A percentile compares a stretch with the other conserved stretches of the same genome.
Evolutionary conservation across 179 eudicot genomes (phyloP).

Genomic region (Pouteria campechiana): DNA sequence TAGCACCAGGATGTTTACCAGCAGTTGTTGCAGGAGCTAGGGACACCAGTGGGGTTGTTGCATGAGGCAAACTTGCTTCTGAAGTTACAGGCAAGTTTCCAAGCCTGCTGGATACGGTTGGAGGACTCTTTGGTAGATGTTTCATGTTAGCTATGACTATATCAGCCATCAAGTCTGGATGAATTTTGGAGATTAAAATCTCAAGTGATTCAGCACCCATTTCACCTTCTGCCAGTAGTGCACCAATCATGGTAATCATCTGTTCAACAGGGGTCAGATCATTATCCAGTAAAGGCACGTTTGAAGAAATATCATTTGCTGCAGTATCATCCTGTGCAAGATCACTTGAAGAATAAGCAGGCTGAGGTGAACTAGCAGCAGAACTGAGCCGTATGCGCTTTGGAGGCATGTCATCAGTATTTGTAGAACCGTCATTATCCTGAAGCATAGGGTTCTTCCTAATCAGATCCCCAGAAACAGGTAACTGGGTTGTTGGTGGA

Average conservation of each 20-base stretch:
- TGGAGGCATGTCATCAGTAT: slow-evolving; percentile 31
- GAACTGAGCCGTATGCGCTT: slow-evolving; percentile 54
- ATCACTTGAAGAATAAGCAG: slow-evolving; percentile 26
- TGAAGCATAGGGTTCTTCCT: slow-evolving; percentile 42
- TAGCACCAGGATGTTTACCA: too few relatives aligned
- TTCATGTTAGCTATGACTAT: slow-evolving; percentile 90
- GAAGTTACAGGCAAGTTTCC: slow-evolving; percentile 20
- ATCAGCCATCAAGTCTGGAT: slow-evolving; percentile 88
- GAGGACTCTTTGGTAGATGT: slow-evolving; percentile 68
- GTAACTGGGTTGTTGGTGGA: slow-evolving; percentile 27
- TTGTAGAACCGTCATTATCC: slow-evolving; percentile 38
- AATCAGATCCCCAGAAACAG: slow-evolving; percentile 28
- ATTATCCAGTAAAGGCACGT: slow-evolving; percentile 29
- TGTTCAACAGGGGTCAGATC: slow-evolving; percentile 68
- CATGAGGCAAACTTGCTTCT: slow-evolving; percentile 20
- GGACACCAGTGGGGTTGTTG: slow-evolving; percentile 21
- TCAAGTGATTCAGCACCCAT: slow-evolving; percentile 87
- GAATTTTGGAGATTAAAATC: slow-evolving; percentile 65
- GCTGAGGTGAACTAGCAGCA: slow-evolving; percentile 21
- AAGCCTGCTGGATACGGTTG: slow-evolving; percentile 28
- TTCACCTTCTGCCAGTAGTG: slow-evolving; percentile 93
- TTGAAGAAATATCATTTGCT: slow-evolving; percentile 42
- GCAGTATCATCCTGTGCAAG: slow-evolving; percentile 26
- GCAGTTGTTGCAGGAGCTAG: slow-evolving; percentile 15
- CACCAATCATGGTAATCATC: slow-evolving; percentile 90